phyloP scores from a whole-genome alignment of 1,139 yeast genomes.

The Suzukiozyma palmioleophila region DNA sequence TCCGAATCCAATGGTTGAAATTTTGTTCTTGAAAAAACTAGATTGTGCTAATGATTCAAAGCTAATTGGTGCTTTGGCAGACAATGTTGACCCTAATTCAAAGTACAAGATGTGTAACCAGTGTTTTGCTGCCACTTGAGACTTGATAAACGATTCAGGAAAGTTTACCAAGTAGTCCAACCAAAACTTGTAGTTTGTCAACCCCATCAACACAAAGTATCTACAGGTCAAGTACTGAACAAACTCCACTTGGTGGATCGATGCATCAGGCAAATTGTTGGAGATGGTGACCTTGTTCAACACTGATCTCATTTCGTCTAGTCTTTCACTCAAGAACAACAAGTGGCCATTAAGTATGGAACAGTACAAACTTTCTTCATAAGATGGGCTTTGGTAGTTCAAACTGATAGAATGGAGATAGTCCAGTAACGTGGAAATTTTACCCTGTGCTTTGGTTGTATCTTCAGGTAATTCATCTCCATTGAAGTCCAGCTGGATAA shows the following conservation, averaged over 20 bases:
- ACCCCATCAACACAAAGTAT: constrained; percentile 32
- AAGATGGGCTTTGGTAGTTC: constrained; percentile 22
- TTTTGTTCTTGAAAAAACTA: constrained; percentile 23
- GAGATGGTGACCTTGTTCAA: constrained; percentile 16
- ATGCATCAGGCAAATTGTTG: constrained; percentile 10
- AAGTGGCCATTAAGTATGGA: constrained; percentile 35
- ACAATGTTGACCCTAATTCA: constrained; percentile 21
- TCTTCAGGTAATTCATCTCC: constrained; percentile 22
- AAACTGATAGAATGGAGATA: constrained; percentile 26
- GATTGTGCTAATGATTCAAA: constrained; percentile 17
- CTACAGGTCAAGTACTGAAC: constrained; percentile 33
- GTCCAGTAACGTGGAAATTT: constrained; percentile 25
- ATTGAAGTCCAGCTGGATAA: constrained; percentile 29
- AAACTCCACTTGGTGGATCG: constrained; percentile 20
- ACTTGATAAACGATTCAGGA: constrained; percentile 25
- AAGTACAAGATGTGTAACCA: constrained; percentile 36
- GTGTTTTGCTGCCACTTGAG: constrained; percentile 33
- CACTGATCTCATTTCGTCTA: constrained; percentile 17
- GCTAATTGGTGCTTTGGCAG: constrained; percentile 16
- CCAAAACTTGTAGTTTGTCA: constrained; percentile 26
- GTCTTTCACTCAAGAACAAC: constrained; percentile 26
- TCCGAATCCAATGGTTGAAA: constrained; percentile 25
- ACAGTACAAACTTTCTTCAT: constrained; percentile 32
- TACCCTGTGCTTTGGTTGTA: constrained; percentile 17
- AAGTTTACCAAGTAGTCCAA: constrained; percentile 25